Base-by-base conservation (phyloP, 2,329 filamentous ascomycete species). In the Cylindrodendrum hubeiense region DNA sequence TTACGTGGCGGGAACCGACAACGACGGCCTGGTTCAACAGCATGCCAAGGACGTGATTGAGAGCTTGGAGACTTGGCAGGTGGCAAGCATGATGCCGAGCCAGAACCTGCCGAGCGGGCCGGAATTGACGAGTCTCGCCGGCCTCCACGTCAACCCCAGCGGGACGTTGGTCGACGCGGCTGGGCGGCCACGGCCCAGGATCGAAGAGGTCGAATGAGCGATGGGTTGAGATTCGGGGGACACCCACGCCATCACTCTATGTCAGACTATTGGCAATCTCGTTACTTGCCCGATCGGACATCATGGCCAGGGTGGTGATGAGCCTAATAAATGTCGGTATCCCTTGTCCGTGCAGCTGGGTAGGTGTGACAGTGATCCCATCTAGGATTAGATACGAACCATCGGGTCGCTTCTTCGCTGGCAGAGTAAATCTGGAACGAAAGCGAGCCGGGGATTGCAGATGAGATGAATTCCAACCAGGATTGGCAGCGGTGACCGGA, bases 11-110 rank as follows among this genome's bases (percentile, higher is more conserved):
- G 83, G 80, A 41, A 90, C 88, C 24, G 92, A 94, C 76, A 85
- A 83, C 24, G 92, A 94, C 74, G 90, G 86, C 0, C 79, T 94
- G 44, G 91, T 93, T 12, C 85, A 85, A 67, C 85, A 90, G 70
- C 91, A 94, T 77, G 90, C 90, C 3, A 80, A 79, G 33, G 90
- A 90, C 70, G 89, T 91, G n/a, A 76, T 89, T 12, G 91, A 93
- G 75, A 90, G 87, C 52, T 74, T 94, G 65, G 85, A 90, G 69
- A 87, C 85, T 63, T 90, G 88, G 87, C 83, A 85, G 63, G 78
- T 90, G 76, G 83, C 85, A 58, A 82, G 77, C 56, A 68, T 89
- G 60, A 75, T 88, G 44, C 83, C 82, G 24, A 67, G 79, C 22
- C 70, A 69, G 50, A 63, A 74, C 53, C 70, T 68, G 65, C 61